Evolutionary conservation across 345 rosid genomes (phyloP).

Genomic region (Mangifera indica): DNA sequence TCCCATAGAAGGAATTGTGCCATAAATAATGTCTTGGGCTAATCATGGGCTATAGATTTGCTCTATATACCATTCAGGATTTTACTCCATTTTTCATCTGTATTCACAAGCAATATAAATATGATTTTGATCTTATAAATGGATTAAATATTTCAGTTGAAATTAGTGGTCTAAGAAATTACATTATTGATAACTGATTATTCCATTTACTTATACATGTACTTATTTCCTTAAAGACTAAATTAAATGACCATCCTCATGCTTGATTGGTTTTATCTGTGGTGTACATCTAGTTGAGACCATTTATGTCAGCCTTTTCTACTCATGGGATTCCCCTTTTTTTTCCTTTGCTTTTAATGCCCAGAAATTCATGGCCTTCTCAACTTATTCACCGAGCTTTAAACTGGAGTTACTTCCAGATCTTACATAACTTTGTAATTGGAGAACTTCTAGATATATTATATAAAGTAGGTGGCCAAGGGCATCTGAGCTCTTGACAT

Average conservation of each 20-base stretch:
- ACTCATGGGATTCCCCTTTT: neutral
- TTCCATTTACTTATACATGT: neutral
- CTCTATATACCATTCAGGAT: neutral
- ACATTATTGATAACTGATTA: neutral
- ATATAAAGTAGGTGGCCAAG: no score
- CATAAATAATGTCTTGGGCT: neutral
- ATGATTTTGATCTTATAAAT: neutral
- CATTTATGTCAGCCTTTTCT: neutral
- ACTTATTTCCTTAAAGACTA: slow-evolving; percentile 6
- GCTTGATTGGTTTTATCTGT: neutral
- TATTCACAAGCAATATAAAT: neutral
- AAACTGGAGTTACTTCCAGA: no score
- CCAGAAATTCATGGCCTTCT: no score
- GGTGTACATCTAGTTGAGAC: neutral
- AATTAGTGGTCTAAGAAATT: neutral
- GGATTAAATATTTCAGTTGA: neutral
- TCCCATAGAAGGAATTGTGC: neutral
- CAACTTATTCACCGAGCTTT: no score
- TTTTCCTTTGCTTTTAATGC: no score
- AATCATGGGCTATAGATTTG: neutral
- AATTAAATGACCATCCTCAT: neutral
- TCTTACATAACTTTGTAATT: no score
- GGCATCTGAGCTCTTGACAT: no score
- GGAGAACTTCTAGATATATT: no score
- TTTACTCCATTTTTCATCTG: neutral